phyloP scores from a whole-genome alignment of 345 rosid species.

The Gossypium australe region DNA sequence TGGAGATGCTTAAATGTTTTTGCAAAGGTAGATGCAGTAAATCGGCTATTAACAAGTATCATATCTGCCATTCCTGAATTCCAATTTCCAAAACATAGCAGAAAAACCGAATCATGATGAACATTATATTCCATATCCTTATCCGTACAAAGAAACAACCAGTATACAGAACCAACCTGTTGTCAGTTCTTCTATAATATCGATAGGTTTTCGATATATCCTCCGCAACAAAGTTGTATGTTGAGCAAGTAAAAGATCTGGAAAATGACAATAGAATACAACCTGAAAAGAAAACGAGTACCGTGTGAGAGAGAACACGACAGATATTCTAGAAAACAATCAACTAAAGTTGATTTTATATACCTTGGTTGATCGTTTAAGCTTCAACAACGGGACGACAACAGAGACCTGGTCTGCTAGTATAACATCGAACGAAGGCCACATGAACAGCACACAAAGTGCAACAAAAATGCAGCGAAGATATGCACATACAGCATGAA shows the following conservation, averaged over 20 bases:
- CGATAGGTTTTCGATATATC: conserved; percentile 78
- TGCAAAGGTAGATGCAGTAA: conserved; percentile 81
- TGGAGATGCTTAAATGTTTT: conserved; percentile 76
- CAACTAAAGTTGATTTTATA: background rate
- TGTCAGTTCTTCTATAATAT: conserved; percentile 70
- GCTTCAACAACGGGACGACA: conserved; percentile 72
- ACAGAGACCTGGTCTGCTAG: conserved; percentile 82
- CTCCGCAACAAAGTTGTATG: conserved; percentile 73
- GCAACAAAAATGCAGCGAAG: conserved; percentile 79
- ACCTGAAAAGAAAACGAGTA: conserved; percentile 37
- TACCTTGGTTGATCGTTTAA: conserved; percentile 71
- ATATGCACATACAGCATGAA: conserved; percentile 87
- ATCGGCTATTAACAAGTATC: conserved; percentile 82
- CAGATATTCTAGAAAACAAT: background rate
- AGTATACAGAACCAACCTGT: conserved; percentile 44
- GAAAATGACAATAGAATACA: conserved; percentile 93
- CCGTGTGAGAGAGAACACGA: background rate
- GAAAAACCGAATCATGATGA: background rate
- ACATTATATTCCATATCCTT: background rate
- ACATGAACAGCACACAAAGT: conserved; percentile 57
- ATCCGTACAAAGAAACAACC: background rate
- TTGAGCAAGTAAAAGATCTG: conserved; percentile 79
- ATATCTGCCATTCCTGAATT: conserved; percentile 78
- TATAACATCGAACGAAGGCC: conserved; percentile 75
- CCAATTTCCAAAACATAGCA: conserved; percentile 1